These are phyloP conservation scores for Ceratocystis cacaofunesta DNA, from an alignment of 2,329 filamentous ascomycete species.

Conservation along the genomic window DNA sequence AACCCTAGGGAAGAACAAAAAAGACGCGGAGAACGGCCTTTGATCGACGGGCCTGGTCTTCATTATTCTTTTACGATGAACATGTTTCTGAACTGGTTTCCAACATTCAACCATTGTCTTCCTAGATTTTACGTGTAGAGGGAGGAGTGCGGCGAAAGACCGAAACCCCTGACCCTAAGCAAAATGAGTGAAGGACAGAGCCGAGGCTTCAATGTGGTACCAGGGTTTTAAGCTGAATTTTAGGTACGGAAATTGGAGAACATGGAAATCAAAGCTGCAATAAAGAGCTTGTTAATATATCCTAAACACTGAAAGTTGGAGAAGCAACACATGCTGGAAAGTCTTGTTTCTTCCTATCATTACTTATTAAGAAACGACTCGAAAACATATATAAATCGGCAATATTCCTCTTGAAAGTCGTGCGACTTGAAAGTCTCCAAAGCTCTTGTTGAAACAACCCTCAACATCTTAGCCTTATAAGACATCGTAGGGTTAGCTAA, in stretches of 20 bases:
- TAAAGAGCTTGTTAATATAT: too few relatives aligned
- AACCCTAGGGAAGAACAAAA: constrained; percentile 18
- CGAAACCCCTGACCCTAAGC: neutral
- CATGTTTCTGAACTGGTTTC: constrained; percentile 18
- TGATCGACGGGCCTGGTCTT: constrained; percentile 15
- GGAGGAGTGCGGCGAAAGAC: too few relatives aligned
- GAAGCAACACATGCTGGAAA: neutral
- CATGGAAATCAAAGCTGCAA: neutral
- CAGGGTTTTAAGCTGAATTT: neutral
- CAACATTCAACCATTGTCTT: constrained; percentile 9
- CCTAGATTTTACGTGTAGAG: neutral
- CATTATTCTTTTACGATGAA: constrained; percentile 18
- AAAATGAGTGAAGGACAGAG: too few relatives aligned
- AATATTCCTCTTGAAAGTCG: neutral
- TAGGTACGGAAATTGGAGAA: neutral
- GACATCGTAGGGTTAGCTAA: neutral
- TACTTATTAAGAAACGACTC: neutral
- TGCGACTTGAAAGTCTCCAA: neutral
- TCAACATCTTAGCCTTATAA: neutral
- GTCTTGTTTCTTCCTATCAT: neutral
- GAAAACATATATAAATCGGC: neutral
- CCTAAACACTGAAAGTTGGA: neutral
- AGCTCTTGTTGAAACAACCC: neutral
- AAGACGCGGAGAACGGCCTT: constrained; percentile 18
- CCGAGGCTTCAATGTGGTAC: neutral